Evolutionary conservation across 192 early-diverging fungal genomes (phyloP).

Genomic region (Coemansia erecta): DNA sequence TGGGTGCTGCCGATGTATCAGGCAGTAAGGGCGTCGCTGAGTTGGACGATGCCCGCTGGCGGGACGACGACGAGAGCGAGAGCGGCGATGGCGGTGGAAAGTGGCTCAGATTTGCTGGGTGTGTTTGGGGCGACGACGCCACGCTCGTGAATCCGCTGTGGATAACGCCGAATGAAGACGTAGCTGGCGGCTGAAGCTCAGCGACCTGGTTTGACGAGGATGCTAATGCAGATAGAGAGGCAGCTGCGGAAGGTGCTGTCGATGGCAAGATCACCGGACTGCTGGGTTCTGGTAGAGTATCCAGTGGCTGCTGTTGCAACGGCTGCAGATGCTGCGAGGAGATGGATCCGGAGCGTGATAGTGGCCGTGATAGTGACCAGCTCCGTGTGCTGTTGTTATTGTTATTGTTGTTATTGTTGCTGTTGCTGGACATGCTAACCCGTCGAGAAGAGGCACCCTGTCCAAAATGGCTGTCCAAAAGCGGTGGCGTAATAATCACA

Average conservation of each 20-base stretch:
- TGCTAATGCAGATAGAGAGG: not conserved
- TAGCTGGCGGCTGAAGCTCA: not conserved
- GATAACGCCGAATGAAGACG: slow-evolving; percentile 3
- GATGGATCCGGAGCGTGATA: slow-evolving; percentile 33
- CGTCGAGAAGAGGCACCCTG: slow-evolving; percentile 33
- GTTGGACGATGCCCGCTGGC: slow-evolving; percentile 15
- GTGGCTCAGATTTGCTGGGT: slow-evolving; percentile 10
- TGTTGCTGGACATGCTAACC: slow-evolving; percentile 33
- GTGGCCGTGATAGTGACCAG: slow-evolving; percentile 44
- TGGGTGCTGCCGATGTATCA: slow-evolving; percentile 19
- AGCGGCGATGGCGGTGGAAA: slow-evolving; percentile 41
- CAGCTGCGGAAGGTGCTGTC: slow-evolving; percentile 2
- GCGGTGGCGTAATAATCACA: slow-evolving; percentile 47
- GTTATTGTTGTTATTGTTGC: not conserved
- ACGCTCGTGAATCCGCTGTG: slow-evolving; percentile 32
- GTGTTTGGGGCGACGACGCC: slow-evolving; percentile 22
- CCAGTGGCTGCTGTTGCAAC: slow-evolving; percentile 9
- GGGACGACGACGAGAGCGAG: slow-evolving; percentile 25
- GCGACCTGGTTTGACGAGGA: slow-evolving; percentile 7
- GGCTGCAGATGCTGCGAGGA: slow-evolving; percentile 25
- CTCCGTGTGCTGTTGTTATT: slow-evolving; percentile 13
- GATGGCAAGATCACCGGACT: not conserved
- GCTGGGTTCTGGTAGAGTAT: not conserved
- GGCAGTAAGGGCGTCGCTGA: slow-evolving; percentile 16
- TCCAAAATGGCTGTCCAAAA: slow-evolving; percentile 26